Conservation (phyloP, 2,329 filamentous ascomycete species). For the Pseudofabraea citricarpa region DNA sequence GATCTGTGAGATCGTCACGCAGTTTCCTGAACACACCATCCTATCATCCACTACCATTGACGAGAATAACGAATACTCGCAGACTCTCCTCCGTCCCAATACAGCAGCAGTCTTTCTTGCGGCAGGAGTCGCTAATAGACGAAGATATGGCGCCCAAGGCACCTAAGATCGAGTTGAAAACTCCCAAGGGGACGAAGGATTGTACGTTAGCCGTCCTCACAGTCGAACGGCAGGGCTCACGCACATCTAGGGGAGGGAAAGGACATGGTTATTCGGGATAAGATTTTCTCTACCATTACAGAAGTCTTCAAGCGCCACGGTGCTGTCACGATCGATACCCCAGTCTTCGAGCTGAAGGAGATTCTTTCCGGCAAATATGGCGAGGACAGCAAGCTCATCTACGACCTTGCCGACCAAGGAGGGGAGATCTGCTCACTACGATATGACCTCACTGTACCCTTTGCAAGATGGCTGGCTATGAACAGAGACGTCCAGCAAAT, state of each 20-base stretch:
- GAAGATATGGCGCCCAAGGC: slow-evolving; percentile 31
- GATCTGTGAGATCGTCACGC: slow-evolving; percentile 27
- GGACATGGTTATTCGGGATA: slow-evolving; percentile 76
- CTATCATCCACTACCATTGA: slow-evolving; percentile 8
- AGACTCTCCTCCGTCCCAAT: slow-evolving; percentile 16
- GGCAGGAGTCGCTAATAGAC: slow-evolving; percentile 1
- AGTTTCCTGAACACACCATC: slow-evolving; percentile 7
- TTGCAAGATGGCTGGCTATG: slow-evolving; percentile 91
- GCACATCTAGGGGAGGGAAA: slow-evolving; percentile 55
- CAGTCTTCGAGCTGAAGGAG: slow-evolving; percentile 81
- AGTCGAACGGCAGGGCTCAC: slow-evolving; percentile 14
- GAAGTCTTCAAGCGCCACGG: slow-evolving; percentile 81
- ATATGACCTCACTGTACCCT: slow-evolving; percentile 85
- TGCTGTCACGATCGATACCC: slow-evolving; percentile 73
- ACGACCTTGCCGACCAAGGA: slow-evolving; percentile 82
- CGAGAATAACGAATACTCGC: slow-evolving; percentile 10
- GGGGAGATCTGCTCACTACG: slow-evolving; percentile 80
- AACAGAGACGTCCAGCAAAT: slow-evolving; percentile 73
- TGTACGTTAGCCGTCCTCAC: slow-evolving; percentile 40
- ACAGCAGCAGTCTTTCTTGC: not conserved
- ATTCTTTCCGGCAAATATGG: slow-evolving; percentile 88
- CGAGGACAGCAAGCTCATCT: slow-evolving; percentile 89
- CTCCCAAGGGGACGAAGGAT: slow-evolving; percentile 86
- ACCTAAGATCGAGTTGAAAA: slow-evolving; percentile 68
- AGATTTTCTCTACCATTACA: slow-evolving; percentile 72